A percentile compares a stretch with the other conserved stretches of the same genome.
phyloP scores from a whole-genome alignment of 2,329 filamentous ascomycete species.

The Pleoardoris graminearum region DNA sequence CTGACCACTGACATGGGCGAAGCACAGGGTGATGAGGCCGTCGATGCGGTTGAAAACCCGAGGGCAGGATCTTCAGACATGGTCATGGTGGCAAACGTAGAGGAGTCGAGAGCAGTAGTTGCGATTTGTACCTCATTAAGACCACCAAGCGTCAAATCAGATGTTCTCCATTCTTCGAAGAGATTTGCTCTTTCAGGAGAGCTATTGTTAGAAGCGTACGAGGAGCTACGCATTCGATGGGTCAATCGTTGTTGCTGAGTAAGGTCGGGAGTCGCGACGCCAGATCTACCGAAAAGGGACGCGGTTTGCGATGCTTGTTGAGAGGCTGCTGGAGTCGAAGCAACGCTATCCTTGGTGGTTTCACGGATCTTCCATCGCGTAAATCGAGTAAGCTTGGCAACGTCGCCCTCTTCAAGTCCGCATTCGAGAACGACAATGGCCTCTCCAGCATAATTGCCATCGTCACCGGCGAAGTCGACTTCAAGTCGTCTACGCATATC shows the following conservation, averaged over 20 bases:
- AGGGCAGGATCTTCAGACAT: slow-evolving; percentile 77
- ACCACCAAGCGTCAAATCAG: slow-evolving; percentile 64
- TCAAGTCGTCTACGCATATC: slow-evolving; percentile 86
- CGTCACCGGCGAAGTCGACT: slow-evolving; percentile 85
- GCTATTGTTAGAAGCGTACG: slow-evolving; percentile 41
- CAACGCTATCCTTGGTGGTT: slow-evolving; percentile 25
- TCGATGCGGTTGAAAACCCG: slow-evolving; percentile 59
- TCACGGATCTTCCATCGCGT: slow-evolving; percentile 56
- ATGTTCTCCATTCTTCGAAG: slow-evolving; percentile 68
- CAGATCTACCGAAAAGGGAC: slow-evolving; percentile 58
- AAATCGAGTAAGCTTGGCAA: slow-evolving; percentile 59
- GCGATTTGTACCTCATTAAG: slow-evolving; percentile 66
- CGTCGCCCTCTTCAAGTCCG: slow-evolving; percentile 64
- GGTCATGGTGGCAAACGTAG: slow-evolving; percentile 70
- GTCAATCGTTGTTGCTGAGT: slow-evolving; percentile 10
- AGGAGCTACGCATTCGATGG: slow-evolving; percentile 35
- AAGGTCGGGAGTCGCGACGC: slow-evolving; percentile 31
- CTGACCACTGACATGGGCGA: slow-evolving; percentile 57
- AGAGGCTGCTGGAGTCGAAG: slow-evolving; percentile 22
- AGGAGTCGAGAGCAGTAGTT: slow-evolving; percentile 72
- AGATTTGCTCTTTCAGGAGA: slow-evolving; percentile 42
- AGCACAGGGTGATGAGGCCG: slow-evolving; percentile 57
- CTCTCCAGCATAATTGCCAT: slow-evolving; percentile 76
- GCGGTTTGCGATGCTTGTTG: slow-evolving; percentile 21
- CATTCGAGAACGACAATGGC: slow-evolving; percentile 73